phyloP scores from a whole-genome alignment of 768 basidiomycete genomes.

The Mycena filopes region DNA sequence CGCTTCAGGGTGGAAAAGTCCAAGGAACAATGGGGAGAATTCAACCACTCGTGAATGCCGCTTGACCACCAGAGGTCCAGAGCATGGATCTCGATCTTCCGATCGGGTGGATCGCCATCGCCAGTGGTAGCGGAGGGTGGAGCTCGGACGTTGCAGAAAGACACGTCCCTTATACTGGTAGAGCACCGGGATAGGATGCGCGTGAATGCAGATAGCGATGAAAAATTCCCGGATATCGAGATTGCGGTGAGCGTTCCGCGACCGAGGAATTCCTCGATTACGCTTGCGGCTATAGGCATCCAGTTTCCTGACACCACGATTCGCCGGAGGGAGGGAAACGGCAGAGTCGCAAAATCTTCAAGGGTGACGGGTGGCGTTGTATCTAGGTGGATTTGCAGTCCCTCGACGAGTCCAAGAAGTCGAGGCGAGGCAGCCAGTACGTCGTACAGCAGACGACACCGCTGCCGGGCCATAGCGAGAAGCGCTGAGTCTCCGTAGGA shows the following conservation, averaged over 20 bases:
- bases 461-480: not conserved
- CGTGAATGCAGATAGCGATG: not conserved
- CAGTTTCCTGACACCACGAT: conserved; percentile 19
- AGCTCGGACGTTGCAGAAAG: conserved; percentile 6
- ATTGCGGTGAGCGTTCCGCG: not conserved
- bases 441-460: conserved; percentile 9
- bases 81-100: not conserved
- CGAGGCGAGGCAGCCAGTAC: not conserved
- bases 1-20: conserved; percentile 17
- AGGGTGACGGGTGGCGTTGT: not conserved
- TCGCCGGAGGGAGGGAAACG: not conserved
- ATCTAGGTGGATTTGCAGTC: conserved; percentile 6
- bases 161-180: not conserved
- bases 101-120: not conserved
- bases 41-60: conserved; percentile 21
- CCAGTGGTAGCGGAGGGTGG: not conserved
- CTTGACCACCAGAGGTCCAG: conserved; percentile 21
- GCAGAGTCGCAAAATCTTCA: not conserved
- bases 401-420: not conserved
- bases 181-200: conserved; percentile 10
- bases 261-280: conserved; percentile 9
- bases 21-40: conserved; percentile 10
- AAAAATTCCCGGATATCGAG: conserved; percentile 20
- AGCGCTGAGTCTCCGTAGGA: conserved; percentile 6
- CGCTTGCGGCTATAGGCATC: not conserved